Evolutionary conservation across 352 stramenopile genomes (phyloP).

Genomic region (Globisporangium mamillatum): DNA sequence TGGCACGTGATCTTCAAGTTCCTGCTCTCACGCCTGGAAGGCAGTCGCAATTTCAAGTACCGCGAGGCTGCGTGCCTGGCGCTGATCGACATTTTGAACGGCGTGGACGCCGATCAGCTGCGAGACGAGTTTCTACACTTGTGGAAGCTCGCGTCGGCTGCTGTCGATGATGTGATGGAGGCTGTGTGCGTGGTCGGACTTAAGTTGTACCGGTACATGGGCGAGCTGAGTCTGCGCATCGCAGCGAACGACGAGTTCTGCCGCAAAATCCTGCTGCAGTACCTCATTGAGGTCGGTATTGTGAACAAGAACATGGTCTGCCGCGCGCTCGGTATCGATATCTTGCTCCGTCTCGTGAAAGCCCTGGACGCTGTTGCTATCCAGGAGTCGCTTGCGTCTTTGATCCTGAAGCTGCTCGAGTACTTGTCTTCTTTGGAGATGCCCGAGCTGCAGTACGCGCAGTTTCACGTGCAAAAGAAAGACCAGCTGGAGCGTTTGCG

Average conservation of each 20-base stretch:
- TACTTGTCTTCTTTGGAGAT: slow-evolving; percentile 84
- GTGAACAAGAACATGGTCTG: slow-evolving; percentile 66
- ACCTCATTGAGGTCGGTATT: slow-evolving; percentile 68
- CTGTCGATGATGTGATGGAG: slow-evolving; percentile 81
- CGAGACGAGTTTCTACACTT: slow-evolving; percentile 49
- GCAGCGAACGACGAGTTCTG: slow-evolving; percentile 46
- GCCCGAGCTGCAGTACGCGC: slow-evolving; percentile 79
- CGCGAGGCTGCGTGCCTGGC: slow-evolving; percentile 66
- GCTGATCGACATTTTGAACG: slow-evolving; percentile 63
- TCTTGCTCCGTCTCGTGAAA: slow-evolving; percentile 72
- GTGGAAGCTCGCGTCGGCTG: slow-evolving; percentile 64
- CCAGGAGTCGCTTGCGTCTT: slow-evolving; percentile 47
- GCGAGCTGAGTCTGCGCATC: slow-evolving; percentile 71
- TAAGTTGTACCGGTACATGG: slow-evolving; percentile 74
- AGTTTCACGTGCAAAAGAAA: slow-evolving; percentile 86
- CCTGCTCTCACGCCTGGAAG: slow-evolving; percentile 51
- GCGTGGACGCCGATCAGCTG: slow-evolving; percentile 42
- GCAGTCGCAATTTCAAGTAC: slow-evolving; percentile 79
- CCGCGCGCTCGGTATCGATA: slow-evolving; percentile 62
- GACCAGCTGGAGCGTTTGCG: slow-evolving; percentile 76
- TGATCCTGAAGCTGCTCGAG: slow-evolving; percentile 67
- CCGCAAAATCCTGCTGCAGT: slow-evolving; percentile 53
- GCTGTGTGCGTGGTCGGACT: slow-evolving; percentile 52
- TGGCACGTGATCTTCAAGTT: slow-evolving; percentile 58
- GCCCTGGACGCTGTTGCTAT: slow-evolving; percentile 49